Conservation (phyloP, 345 rosid genomes). For the Eutrema japonicum region DNA sequence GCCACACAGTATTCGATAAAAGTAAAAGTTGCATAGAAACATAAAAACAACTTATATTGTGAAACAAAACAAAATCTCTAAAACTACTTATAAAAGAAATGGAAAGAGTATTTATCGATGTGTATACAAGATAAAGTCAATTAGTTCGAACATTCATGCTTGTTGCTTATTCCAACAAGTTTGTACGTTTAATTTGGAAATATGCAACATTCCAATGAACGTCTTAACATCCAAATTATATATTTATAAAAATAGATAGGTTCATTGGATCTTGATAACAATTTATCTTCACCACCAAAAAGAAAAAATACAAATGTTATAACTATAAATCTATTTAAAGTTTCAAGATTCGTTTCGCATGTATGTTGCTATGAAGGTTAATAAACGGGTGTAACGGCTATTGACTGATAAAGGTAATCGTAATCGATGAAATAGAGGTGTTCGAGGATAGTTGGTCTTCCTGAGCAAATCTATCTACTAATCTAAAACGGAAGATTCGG, state of each 20-base stretch:
- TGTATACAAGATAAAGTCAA: constrained; percentile 8
- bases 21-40: too few relatives aligned
- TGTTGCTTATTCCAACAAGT: constrained; percentile 39
- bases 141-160: constrained; percentile 33
- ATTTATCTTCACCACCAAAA: constrained; percentile 31
- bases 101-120: background rate
- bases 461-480: too few relatives aligned
- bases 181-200: constrained; percentile 39
- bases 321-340: constrained; percentile 10
- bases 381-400: constrained; percentile 4
- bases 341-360: constrained; percentile 18
- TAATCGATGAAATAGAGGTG: too few relatives aligned
- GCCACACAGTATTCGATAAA: too few relatives aligned
- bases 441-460: too few relatives aligned
- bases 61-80: background rate
- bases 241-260: constrained; percentile 25
- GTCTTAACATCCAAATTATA: constrained; percentile 38
- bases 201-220: constrained; percentile 40
- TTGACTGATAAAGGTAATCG: too few relatives aligned
- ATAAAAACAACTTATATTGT: too few relatives aligned
- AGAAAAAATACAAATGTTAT: constrained; percentile 25
- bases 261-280: constrained; percentile 43
- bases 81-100: too few relatives aligned
- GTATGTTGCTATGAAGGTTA: constrained; percentile 26
- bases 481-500: too few relatives aligned